A percentile compares a stretch with the other conserved stretches of the same genome.
These are phyloP conservation scores for Udeniomyces megalosporus DNA, from an alignment of 768 basidiomycete genomes.

Conservation along the genomic window DNA sequence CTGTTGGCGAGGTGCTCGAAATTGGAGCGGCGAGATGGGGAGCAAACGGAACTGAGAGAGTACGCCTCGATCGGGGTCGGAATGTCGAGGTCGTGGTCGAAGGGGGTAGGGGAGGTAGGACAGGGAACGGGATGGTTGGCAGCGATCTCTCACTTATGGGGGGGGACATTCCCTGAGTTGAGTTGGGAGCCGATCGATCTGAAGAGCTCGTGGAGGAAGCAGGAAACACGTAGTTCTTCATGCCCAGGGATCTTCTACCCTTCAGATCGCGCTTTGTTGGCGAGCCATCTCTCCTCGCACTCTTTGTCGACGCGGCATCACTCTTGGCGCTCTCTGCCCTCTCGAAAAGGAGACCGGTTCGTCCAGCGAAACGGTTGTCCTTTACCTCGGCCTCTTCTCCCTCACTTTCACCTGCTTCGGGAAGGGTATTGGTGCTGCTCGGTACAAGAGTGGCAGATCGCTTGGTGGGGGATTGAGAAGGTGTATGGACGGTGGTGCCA, in stretches of 20 bases:
- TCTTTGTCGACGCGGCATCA: not conserved
- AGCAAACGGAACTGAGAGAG: constrained; percentile 7
- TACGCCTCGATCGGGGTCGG: constrained; percentile 7
- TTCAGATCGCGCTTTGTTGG: not conserved
- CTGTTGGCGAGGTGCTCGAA: not conserved
- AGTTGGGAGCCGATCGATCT: not conserved
- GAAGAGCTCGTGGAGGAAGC: not conserved
- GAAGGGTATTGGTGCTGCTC: not conserved
- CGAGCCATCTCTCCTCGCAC: not conserved
- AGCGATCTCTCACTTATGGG: too few relatives aligned
- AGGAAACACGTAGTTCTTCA: not conserved
- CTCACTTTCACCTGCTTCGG: constrained; percentile 5
- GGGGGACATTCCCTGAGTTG: not conserved
- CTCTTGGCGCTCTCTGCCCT: not conserved
- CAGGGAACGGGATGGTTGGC: not conserved
- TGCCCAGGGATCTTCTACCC: not conserved
- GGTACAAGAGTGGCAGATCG: not conserved
- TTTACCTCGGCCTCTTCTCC: not conserved
- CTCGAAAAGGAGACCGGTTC: not conserved
- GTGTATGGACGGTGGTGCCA: not conserved
- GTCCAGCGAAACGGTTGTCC: not conserved
- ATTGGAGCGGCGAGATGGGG: not conserved
- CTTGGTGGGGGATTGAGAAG: not conserved
- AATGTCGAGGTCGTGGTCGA: not conserved
- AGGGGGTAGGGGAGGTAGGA: not conserved